Evolutionary conservation across 306 rosid genomes (phyloP).

Genomic region (Vigna mungo): DNA sequence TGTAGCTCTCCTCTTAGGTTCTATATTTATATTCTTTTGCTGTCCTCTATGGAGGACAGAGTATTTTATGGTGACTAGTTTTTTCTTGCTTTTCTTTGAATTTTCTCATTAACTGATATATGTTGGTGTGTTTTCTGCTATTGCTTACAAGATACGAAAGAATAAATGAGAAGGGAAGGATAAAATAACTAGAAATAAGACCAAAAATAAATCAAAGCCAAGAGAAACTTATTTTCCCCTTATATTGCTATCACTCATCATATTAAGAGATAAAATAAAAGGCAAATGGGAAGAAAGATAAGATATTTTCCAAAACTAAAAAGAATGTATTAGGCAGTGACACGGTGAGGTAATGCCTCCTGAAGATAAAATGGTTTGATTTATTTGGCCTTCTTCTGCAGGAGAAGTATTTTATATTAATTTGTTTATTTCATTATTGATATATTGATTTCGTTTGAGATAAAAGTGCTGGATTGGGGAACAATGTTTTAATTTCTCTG

Average conservation of each 20-base stretch:
- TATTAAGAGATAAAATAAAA: background rate
- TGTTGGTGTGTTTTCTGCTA: constrained; percentile 10
- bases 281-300: background rate
- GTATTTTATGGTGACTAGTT: background rate
- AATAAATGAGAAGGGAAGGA: constrained; percentile 12
- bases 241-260: background rate
- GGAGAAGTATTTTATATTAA: constrained; percentile 17
- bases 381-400: constrained; percentile 9
- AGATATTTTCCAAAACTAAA: constrained; percentile 10
- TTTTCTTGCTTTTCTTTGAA: constrained; percentile 1
- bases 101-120: background rate
- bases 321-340: constrained; percentile 10
- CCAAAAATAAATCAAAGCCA: background rate
- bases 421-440: background rate
- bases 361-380: constrained; percentile 5
- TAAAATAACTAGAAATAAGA: background rate
- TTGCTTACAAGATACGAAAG: constrained; percentile 15
- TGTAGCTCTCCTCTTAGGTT: background rate
- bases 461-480: constrained; percentile 24
- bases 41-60: constrained; percentile 16
- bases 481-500: constrained; percentile 4
- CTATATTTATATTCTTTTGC: background rate
- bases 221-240: background rate
- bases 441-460: background rate
- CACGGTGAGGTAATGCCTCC: constrained; percentile 8